These are phyloP conservation scores for Ophiostoma sp. DNA, from an alignment of 2,329 filamentous ascomycete species.

Conservation along the genomic window DNA sequence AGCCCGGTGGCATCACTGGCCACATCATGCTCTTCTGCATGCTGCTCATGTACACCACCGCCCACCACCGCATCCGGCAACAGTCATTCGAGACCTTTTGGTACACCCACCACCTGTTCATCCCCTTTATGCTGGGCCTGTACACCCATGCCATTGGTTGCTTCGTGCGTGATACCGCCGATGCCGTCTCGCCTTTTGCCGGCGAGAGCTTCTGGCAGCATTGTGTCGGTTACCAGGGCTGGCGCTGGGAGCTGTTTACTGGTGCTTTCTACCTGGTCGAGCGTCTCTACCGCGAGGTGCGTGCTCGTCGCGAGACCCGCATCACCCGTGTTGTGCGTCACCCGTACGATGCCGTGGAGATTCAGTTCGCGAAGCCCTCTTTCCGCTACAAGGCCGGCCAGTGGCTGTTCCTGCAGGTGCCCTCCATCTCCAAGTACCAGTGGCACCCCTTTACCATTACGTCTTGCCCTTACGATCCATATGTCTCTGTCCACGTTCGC, in stretches of 20 bases:
- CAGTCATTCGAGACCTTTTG: conserved; percentile 98
- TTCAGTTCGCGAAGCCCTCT: conserved; percentile 92
- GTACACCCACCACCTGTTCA: conserved; percentile 99
- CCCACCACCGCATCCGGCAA: conserved; percentile 87
- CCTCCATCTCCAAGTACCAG: conserved; percentile 79
- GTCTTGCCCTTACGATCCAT: conserved; percentile 92
- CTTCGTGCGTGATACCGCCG: conserved; percentile 79
- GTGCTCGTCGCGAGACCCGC: conserved; percentile 73
- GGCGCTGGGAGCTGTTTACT: conserved; percentile 90
- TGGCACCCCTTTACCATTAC: conserved; percentile 99
- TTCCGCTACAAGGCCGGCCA: conserved; percentile 98
- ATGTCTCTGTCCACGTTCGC: conserved; percentile 88
- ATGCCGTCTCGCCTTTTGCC: conserved; percentile 76
- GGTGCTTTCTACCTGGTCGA: conserved; percentile 83
- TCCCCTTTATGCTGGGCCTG: conserved; percentile 86
- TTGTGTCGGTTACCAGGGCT: conserved; percentile 91
- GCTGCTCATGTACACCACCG: conserved; percentile 95
- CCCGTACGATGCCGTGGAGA: conserved; percentile 94
- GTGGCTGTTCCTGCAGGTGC: conserved; percentile 95
- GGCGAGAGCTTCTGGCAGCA: conserved; percentile 79
- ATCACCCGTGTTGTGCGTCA: conserved; percentile 94
- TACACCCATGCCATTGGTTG: conserved; percentile 96
- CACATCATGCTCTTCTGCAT: conserved; percentile 99
- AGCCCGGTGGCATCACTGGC: conserved; percentile 87
- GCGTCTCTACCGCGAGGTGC: conserved; percentile 84